These are phyloP conservation scores for Ceratocystis lukuohia DNA, from an alignment of 2,329 filamentous ascomycete species.

Conservation along the genomic window DNA sequence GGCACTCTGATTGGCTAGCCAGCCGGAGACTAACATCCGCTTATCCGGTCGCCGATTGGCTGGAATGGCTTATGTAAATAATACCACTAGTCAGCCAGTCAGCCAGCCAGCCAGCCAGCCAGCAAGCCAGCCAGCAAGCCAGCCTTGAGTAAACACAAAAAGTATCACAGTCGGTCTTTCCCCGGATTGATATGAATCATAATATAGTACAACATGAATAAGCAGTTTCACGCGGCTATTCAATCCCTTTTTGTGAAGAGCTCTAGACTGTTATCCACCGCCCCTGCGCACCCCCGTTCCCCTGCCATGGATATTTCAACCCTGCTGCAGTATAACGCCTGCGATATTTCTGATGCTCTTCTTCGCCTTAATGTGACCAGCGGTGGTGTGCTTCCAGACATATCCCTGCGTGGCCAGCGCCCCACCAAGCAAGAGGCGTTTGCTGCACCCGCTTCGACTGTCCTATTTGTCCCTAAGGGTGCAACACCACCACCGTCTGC, in stretches of 20 bases:
- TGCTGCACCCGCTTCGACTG: constrained; percentile 42
- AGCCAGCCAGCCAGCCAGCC: too few species aligned
- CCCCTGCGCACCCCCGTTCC: background rate
- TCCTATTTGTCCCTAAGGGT: constrained; percentile 49
- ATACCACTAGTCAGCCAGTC: too few species aligned
- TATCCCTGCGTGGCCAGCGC: constrained; percentile 26
- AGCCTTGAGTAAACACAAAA: too few species aligned
- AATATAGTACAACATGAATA: too few species aligned
- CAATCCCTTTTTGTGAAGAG: too few species aligned
- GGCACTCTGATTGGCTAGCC: background rate
- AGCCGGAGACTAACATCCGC: background rate
- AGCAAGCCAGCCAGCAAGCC: too few species aligned
- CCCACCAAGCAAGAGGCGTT: background rate
- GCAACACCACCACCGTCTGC: constrained; percentile 23
- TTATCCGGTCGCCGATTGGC: constrained; percentile 1
- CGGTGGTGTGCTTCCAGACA: constrained; percentile 53
- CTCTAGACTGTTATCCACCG: too few species aligned
- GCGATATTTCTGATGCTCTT: constrained; percentile 58
- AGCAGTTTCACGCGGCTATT: too few species aligned
- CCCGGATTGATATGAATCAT: too few species aligned
- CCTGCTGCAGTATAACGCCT: constrained; percentile 32
- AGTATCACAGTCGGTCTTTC: too few species aligned
- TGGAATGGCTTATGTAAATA: background rate
- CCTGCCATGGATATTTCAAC: background rate
- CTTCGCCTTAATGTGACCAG: constrained; percentile 53